Base-by-base conservation (phyloP, 2,329 filamentous ascomycete genomes). In the Diplocarpon mali region DNA sequence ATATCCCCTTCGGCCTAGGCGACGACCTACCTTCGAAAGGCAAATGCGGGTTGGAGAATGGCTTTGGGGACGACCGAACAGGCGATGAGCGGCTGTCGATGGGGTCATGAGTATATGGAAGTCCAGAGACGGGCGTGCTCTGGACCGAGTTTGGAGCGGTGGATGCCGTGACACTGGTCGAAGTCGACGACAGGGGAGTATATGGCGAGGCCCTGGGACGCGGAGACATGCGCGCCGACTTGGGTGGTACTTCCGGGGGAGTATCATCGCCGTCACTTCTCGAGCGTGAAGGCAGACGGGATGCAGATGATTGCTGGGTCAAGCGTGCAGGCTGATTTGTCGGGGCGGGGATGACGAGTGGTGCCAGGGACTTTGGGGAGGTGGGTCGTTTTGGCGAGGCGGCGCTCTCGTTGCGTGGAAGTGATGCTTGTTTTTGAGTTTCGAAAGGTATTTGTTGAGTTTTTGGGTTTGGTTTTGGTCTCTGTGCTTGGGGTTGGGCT, bases 361-460 rank as follows among this genome's bases (percentile, higher is more conserved):
- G 76, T 1, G 75, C 60, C 6, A 80, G 65, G 37, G 66, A 67
- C 58, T 68, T 76, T 14, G 74, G 73, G 10, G 73, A 76, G 31
- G 69, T 60, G n/a, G 66, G 69, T 43, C 62, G 64, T 43, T 56
- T 64, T 30, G 48, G 61, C 41, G 53, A 55, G 29, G 45, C 35
- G 12, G 54, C 54, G 47, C 45, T 42, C 30, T 45, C 29, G 40
- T 24, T 40, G 28, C 37, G n/a, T n/a, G n/a, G n/a, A n/a, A n/a
- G n/a, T n/a, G n/a, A n/a, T n/a, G n/a, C n/a, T n/a, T n/a, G n/a
- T n/a, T n/a, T n/a, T n/a, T n/a, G n/a, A n/a, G n/a, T n/a, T n/a
- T n/a, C n/a, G n/a, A n/a, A n/a, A n/a, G n/a, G n/a, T n/a, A 29
- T 24, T 24, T 24, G 20, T 24, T 24, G 20, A 24, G 3, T 3